These are phyloP conservation scores for Diaporthe eres DNA, from an alignment of 2,329 filamentous ascomycete species.

Conservation along the genomic window DNA sequence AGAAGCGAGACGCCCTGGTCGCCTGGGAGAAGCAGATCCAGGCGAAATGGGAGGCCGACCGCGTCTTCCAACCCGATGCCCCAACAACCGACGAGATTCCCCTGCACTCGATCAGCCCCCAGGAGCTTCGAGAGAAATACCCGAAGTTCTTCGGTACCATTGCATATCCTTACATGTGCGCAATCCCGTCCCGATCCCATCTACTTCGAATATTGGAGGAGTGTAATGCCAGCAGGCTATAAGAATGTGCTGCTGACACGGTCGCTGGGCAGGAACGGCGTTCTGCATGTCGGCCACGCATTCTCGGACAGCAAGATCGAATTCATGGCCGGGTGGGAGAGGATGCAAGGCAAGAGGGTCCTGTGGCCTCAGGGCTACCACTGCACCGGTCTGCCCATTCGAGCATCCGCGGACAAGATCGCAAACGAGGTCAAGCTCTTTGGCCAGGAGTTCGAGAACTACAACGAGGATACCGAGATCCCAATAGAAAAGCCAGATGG, in stretches of 20 bases:
- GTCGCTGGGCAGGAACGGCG: slow-evolving; percentile 80
- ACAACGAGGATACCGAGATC: slow-evolving; percentile 71
- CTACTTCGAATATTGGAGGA: slow-evolving; percentile 3
- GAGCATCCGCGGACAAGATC: slow-evolving; percentile 96
- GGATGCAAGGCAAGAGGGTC: slow-evolving; percentile 90
- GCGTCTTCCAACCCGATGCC: slow-evolving; percentile 88
- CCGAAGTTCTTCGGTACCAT: slow-evolving; percentile 90
- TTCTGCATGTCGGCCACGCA: slow-evolving; percentile 89
- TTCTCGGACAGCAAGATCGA: slow-evolving; percentile 96
- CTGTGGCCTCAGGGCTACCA: slow-evolving; percentile 96
- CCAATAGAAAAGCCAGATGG: slow-evolving; percentile 69
- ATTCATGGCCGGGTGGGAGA: slow-evolving; percentile 87
- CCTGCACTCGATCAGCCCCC: slow-evolving; percentile 78
- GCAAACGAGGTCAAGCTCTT: slow-evolving; percentile 91
- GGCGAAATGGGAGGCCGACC: slow-evolving; percentile 81
- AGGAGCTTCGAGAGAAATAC: slow-evolving; percentile 82
- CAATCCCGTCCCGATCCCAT: background rate
- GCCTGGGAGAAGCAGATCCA: slow-evolving; percentile 94
- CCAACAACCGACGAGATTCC: slow-evolving; percentile 81
- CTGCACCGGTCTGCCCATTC: slow-evolving; percentile 98
- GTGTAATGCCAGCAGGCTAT: background rate
- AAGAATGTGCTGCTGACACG: slow-evolving; percentile 19
- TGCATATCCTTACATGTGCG: slow-evolving; percentile 58
- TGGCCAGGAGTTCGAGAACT: slow-evolving; percentile 86
- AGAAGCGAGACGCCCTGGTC: slow-evolving; percentile 88